Conservation (phyloP, 345 rosid species). For the Euphorbia lathyris region DNA sequence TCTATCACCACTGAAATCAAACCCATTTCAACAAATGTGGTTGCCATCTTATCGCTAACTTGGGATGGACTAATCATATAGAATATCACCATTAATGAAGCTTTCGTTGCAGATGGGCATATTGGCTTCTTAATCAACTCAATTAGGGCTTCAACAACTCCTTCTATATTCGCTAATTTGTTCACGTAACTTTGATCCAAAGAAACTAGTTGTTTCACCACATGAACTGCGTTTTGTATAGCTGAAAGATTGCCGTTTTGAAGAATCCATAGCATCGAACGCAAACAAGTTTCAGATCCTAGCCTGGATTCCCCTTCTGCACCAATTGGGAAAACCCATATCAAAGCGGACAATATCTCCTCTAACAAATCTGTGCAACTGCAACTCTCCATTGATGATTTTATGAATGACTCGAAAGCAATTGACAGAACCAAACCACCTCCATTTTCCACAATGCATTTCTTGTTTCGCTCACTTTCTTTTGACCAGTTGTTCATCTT, state of each 20-base stretch:
- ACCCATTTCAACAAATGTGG: conserved; percentile 23
- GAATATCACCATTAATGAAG: conserved; percentile 27
- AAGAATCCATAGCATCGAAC: conserved; percentile 25
- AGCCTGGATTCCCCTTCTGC: conserved; percentile 24
- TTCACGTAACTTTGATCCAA: neutral
- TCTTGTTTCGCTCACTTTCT: conserved; percentile 37
- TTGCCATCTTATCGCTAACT: neutral
- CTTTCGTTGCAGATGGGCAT: conserved; percentile 30
- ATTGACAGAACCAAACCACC: conserved; percentile 20
- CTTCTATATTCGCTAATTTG: conserved; percentile 15
- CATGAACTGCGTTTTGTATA: conserved; percentile 26
- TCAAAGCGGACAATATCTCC: conserved; percentile 28
- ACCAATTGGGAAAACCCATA: conserved; percentile 27
- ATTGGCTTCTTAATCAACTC: conserved; percentile 30
- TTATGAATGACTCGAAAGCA: conserved; percentile 28
- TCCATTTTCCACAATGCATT: conserved; percentile 20
- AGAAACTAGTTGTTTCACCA: conserved; percentile 27
- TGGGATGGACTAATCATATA: conserved; percentile 17
- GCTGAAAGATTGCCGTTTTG: conserved; percentile 28
- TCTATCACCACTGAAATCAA: conserved; percentile 26
- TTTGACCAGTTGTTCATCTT: conserved; percentile 32
- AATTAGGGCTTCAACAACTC: conserved; percentile 22
- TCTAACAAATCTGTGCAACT: conserved; percentile 16
- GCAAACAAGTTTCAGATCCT: conserved; percentile 22
- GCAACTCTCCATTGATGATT: conserved; percentile 15